These are phyloP conservation scores for Myrica gale DNA, from an alignment of 306 rosid genomes.

Conservation along the genomic window DNA sequence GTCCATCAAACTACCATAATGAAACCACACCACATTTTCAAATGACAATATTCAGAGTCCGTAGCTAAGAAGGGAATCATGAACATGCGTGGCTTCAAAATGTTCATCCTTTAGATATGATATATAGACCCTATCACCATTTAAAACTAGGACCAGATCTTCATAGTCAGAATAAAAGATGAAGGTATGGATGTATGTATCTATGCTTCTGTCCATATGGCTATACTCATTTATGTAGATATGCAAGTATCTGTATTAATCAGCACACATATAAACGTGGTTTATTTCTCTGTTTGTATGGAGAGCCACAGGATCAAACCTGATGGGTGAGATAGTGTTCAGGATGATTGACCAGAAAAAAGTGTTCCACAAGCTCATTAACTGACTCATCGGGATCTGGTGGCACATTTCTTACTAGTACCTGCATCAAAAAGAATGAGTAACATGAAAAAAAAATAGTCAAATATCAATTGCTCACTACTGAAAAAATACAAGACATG, in stretches of 20 bases:
- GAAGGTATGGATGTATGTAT: background rate
- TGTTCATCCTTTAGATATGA: background rate
- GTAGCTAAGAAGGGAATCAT: background rate
- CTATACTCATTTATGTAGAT: background rate
- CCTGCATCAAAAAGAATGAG: constrained; percentile 44
- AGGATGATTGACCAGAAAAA: constrained; percentile 96
- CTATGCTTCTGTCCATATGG: background rate
- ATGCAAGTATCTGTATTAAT: background rate
- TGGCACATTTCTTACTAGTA: constrained; percentile 93
- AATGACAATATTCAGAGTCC: no score
- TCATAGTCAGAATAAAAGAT: background rate
- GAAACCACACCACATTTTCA: background rate
- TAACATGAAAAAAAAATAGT: background rate
- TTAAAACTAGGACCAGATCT: background rate
- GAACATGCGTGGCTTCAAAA: background rate
- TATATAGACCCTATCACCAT: background rate
- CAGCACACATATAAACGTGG: no score
- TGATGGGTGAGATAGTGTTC: constrained; percentile 83
- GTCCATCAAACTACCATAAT: background rate
- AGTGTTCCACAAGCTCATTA: constrained; percentile 91
- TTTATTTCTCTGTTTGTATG: background rate
- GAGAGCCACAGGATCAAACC: constrained; percentile 42
- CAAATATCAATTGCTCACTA: background rate
- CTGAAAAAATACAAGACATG: background rate
- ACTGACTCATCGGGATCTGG: constrained; percentile 91